Conservation (phyloP, 495 filamentous ascomycete species). For the Cercophora newfieldiana region DNA sequence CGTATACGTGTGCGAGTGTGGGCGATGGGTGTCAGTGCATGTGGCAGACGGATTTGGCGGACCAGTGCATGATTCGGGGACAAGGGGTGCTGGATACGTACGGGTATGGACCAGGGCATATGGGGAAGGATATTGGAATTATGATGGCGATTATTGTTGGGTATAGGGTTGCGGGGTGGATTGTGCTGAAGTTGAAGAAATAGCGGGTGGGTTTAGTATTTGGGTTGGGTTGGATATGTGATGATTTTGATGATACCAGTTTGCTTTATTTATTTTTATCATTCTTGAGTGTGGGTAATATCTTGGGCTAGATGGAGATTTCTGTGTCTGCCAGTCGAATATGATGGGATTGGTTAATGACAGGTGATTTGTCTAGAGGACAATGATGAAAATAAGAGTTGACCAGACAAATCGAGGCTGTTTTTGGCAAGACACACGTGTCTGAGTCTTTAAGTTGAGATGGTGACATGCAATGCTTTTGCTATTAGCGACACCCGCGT, state of each 20-base stretch:
- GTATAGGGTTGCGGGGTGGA: slow-evolving; percentile 61
- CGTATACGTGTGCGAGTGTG: slow-evolving; percentile 55
- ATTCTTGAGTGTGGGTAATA: too few relatives aligned
- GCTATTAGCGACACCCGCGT: too few relatives aligned
- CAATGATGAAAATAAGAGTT: too few relatives aligned
- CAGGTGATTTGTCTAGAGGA: too few relatives aligned
- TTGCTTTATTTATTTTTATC: neutral
- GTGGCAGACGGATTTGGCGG: slow-evolving; percentile 62
- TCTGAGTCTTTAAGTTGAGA: too few relatives aligned
- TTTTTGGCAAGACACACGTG: too few relatives aligned
- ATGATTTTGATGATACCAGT: neutral
- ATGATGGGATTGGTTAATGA: too few relatives aligned
- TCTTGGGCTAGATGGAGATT: too few relatives aligned
- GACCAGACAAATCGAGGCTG: too few relatives aligned
- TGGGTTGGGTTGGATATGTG: neutral
- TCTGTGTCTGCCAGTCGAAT: too few relatives aligned
- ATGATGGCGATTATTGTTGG: slow-evolving; percentile 70
- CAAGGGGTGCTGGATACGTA: slow-evolving; percentile 65
- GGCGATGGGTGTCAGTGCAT: slow-evolving; percentile 60
- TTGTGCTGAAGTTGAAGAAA: slow-evolving; percentile 39
- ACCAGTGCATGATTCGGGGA: slow-evolving; percentile 67
- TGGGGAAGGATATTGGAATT: slow-evolving; percentile 73
- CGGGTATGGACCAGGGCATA: slow-evolving; percentile 62
- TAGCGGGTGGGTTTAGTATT: slow-evolving; percentile 5
- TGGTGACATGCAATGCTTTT: too few relatives aligned